Evolutionary conservation across 768 basidiomycete species (phyloP).

Genomic region (Saitozyma podzolica): DNA sequence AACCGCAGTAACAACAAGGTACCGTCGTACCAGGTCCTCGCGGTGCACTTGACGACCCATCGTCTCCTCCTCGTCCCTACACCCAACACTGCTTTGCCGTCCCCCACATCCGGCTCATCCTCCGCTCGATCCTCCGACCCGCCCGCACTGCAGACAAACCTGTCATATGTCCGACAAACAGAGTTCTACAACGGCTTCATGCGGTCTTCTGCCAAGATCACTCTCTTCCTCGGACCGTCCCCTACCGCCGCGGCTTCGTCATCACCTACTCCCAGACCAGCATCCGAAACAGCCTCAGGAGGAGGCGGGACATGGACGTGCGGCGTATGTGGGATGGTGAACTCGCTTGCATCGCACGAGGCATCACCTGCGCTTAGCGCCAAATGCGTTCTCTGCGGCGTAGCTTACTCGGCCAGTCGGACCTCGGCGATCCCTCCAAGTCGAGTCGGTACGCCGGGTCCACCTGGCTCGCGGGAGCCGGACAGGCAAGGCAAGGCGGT

Average conservation of each 20-base stretch:
- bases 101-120: slow-evolving; percentile 31
- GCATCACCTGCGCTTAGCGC: background rate
- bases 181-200: slow-evolving; percentile 89
- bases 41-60: slow-evolving; percentile 72
- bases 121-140: slow-evolving; percentile 37
- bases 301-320: slow-evolving; percentile 57
- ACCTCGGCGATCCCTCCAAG: slow-evolving; percentile 9
- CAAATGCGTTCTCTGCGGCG: slow-evolving; percentile 76
- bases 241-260: background rate
- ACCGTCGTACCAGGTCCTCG: slow-evolving; percentile 72
- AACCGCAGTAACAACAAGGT: slow-evolving; percentile 72
- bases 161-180: slow-evolving; percentile 68
- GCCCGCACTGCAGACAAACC: slow-evolving; percentile 68
- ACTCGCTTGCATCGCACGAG: slow-evolving; percentile 63
- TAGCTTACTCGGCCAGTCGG: slow-evolving; percentile 52
- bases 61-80: slow-evolving; percentile 72
- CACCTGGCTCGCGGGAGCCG: background rate
- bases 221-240: slow-evolving; percentile 61
- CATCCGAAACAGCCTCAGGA: background rate
- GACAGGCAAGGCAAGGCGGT: slow-evolving; percentile 6
- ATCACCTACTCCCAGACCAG: slow-evolving; percentile 5
- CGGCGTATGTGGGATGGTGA: slow-evolving; percentile 80
- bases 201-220: slow-evolving; percentile 84
- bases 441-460: slow-evolving; percentile 6
- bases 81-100: slow-evolving; percentile 20